Conservation (phyloP, 2,329 filamentous ascomycete species). For the Colletotrichum lentis region DNA sequence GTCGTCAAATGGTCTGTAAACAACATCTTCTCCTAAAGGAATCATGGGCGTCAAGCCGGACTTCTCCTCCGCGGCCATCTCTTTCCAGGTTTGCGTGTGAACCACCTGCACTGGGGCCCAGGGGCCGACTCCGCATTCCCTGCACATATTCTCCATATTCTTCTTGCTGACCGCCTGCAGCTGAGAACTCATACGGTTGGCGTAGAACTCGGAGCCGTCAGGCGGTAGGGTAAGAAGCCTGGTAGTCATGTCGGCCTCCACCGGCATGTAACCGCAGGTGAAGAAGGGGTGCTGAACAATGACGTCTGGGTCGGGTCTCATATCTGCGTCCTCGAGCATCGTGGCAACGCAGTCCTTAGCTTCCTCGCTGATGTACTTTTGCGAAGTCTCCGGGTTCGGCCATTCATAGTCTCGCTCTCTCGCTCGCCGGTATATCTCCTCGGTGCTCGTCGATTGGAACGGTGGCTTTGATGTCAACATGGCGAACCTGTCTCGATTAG, state of each 20-base stretch:
- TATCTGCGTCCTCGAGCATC: constrained; percentile 78
- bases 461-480: constrained; percentile 96
- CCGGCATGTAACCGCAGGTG: constrained; percentile 76
- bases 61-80: constrained; percentile 74
- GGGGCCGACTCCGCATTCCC: constrained; percentile 66
- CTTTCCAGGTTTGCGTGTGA: constrained; percentile 68
- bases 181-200: constrained; percentile 55
- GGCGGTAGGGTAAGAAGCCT: constrained; percentile 66
- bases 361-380: constrained; percentile 76
- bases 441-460: constrained; percentile 89
- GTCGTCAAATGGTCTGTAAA: constrained; percentile 71
- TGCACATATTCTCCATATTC: constrained; percentile 66
- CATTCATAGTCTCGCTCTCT: constrained; percentile 79
- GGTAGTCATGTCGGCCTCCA: constrained; percentile 64
- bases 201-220: constrained; percentile 66
- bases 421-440: constrained; percentile 82
- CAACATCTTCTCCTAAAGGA: constrained; percentile 67
- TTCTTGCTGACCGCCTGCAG: constrained; percentile 57
- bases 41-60: constrained; percentile 70
- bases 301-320: constrained; percentile 76
- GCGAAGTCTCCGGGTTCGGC: constrained; percentile 71
- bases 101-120: constrained; percentile 57
- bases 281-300: constrained; percentile 86
- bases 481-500: constrained; percentile 72
- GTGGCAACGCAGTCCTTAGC: constrained; percentile 80